phyloP scores from a whole-genome alignment of 495 filamentous ascomycete species.

The Lindgomyces ingoldianus region DNA sequence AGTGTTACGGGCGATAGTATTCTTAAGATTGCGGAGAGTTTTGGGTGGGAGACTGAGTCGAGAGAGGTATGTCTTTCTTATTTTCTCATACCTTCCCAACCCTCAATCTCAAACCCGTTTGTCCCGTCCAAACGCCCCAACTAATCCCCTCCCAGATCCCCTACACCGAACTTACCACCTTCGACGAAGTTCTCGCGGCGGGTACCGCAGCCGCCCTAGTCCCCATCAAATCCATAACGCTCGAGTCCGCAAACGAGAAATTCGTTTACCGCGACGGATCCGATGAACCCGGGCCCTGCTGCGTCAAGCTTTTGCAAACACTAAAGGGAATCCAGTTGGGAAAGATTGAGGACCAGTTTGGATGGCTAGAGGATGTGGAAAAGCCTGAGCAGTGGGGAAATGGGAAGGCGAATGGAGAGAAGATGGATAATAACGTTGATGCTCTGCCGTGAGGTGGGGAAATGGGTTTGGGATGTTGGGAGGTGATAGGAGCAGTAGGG shows the following conservation, averaged over 20 bases:
- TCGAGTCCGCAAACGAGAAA: slow-evolving; percentile 63
- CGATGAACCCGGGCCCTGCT: slow-evolving; percentile 59
- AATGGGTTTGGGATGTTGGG: no score
- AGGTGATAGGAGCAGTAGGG: no score
- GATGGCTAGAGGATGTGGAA: slow-evolving; percentile 66
- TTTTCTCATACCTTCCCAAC: not conserved
- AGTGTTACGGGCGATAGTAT: slow-evolving; percentile 76
- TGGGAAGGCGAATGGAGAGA: slow-evolving; percentile 3
- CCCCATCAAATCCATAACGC: slow-evolving; percentile 84
- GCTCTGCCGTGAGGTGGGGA: slow-evolving; percentile 18
- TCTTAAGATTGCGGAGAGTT: slow-evolving; percentile 60
- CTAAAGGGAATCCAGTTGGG: slow-evolving; percentile 85
- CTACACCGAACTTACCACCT: slow-evolving; percentile 74
- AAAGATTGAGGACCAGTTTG: slow-evolving; percentile 69
- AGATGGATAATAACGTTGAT: slow-evolving; percentile 8
- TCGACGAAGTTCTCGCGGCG: slow-evolving; percentile 85
- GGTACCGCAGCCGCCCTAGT: slow-evolving; percentile 92
- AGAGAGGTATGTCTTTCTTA: slow-evolving; percentile 45
- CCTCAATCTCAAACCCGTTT: not conserved
- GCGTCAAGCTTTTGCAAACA: slow-evolving; percentile 66
- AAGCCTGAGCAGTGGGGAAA: slow-evolving; percentile 39
- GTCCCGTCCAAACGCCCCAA: not conserved
- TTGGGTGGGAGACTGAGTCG: slow-evolving; percentile 42
- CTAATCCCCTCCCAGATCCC: slow-evolving; percentile 54
- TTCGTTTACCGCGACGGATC: slow-evolving; percentile 51